Base-by-base conservation (phyloP, 345 rosid species). In the Streptanthus diversifolius region DNA sequence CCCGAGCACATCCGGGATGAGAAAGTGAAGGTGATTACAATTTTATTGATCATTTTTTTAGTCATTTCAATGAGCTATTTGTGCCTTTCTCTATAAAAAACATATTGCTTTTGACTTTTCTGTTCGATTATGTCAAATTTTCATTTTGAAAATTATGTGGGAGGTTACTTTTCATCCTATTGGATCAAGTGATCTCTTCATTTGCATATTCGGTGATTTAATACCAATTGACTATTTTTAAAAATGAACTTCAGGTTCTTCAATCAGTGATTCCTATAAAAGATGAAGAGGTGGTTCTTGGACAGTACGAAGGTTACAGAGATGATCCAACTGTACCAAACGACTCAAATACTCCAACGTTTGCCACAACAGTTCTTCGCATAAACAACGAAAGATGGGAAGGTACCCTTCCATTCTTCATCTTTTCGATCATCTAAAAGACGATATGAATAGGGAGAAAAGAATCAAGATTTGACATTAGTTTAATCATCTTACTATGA, bases 311-410 rank as follows among this genome's bases (percentile, higher is more conserved):
- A 61, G 97, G 98, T 52, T 95, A 95, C 67, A 88, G 75, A 64
- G 93, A 95, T 54, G 99, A 95, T 71, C 89, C 98, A 55, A 95
- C 99, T 60, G 98, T 92, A 77, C 99, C 99, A 18, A 85, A 90
- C 68, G 76, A 78, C 77, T 93, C 98, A 19, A 91, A 91, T 81
- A 93, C 97, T 60, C 97, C 98, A 65, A 93, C 97, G 0, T 95
- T 95, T 82, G 98, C 99, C 45, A 86, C 93, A 63, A 76, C 83
- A 40, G 76, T 95, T 72, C 89, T 95, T 45, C 91, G 83, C 43
- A 90, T 95, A 55, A 88, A 95, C 77, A 95, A 95, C 57, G 97
- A 91, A 86, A 85, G 99, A 87, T 95, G 99, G 99, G 99, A 95
- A 86, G 99, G 99, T 95, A 79, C 29, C 8, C 4, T 1, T 25